These are phyloP conservation scores for Chrysoporthe puriensis DNA, from an alignment of 2,329 filamentous ascomycete species.

Conservation along the genomic window DNA sequence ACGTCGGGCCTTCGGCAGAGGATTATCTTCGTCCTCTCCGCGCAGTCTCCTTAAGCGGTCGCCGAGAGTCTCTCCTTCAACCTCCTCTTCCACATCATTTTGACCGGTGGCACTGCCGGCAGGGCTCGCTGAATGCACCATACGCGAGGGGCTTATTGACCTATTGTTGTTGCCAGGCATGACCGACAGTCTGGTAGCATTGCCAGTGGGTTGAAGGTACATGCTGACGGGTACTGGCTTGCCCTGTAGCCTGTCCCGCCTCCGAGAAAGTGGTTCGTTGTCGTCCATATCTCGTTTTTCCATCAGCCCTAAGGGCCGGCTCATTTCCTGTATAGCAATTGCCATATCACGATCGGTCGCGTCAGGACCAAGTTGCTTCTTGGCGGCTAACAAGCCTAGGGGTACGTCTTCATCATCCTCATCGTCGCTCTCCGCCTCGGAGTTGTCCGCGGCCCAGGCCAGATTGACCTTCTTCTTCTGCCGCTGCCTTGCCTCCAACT, in stretches of 20 bases:
- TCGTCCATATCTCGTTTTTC: slow-evolving; percentile 86
- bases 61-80: slow-evolving; percentile 68
- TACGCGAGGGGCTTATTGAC: slow-evolving; percentile 19
- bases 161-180: slow-evolving; percentile 21
- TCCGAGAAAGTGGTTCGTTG: slow-evolving; percentile 81
- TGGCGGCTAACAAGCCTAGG: slow-evolving; percentile 76
- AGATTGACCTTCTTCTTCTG: slow-evolving; percentile 78
- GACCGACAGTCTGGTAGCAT: slow-evolving; percentile 24
- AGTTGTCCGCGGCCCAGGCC: slow-evolving; percentile 69
- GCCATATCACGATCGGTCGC: slow-evolving; percentile 43
- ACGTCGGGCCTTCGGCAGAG: slow-evolving; percentile 57
- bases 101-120: slow-evolving; percentile 35
- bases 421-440: slow-evolving; percentile 50
- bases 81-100: slow-evolving; percentile 49
- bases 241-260: slow-evolving; percentile 75
- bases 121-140: background rate
- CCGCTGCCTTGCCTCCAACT: slow-evolving; percentile 77
- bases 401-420: slow-evolving; percentile 86
- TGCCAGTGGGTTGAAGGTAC: slow-evolving; percentile 32
- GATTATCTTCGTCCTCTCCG: slow-evolving; percentile 52
- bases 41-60: slow-evolving; percentile 68
- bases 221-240: slow-evolving; percentile 45
- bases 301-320: slow-evolving; percentile 73
- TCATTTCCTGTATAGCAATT: slow-evolving; percentile 56
- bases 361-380: slow-evolving; percentile 53